These are phyloP conservation scores for Tuber aestivum DNA, from an alignment of 495 filamentous ascomycete species.

Conservation along the genomic window DNA sequence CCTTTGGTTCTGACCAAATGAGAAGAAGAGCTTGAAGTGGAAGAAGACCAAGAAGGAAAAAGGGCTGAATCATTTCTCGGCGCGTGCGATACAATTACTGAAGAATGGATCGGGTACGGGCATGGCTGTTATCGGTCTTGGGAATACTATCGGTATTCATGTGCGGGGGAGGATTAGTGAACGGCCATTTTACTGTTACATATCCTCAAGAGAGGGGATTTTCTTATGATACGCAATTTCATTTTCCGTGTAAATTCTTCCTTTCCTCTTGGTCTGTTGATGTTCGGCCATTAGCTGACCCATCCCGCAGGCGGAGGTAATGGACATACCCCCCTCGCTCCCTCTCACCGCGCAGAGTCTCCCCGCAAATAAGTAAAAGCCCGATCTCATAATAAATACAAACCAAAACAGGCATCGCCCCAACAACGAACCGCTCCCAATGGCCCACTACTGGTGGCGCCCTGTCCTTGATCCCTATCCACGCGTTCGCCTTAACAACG, in stretches of 20 bases:
- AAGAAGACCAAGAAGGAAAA: not conserved
- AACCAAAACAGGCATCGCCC: slow-evolving; percentile 12
- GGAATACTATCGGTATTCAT: not conserved
- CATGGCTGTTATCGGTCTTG: not conserved
- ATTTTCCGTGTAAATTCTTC: slow-evolving; percentile 25
- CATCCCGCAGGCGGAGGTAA: slow-evolving; percentile 25
- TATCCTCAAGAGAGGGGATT: slow-evolving; percentile 23
- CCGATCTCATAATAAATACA: slow-evolving; percentile 1
- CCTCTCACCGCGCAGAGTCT: not conserved
- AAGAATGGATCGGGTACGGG: not conserved
- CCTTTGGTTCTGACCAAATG: not conserved
- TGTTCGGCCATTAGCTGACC: slow-evolving; percentile 7
- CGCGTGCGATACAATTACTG: not conserved
- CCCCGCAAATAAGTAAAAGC: not conserved
- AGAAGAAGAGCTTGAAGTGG: not conserved
- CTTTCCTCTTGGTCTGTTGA: not conserved
- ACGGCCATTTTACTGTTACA: slow-evolving; percentile 23
- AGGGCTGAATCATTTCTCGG: not conserved
- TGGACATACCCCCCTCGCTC: not conserved
- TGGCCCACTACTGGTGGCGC: slow-evolving; percentile 56
- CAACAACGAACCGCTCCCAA: slow-evolving; percentile 49
- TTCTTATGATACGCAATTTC: slow-evolving; percentile 25
- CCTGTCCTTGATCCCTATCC: slow-evolving; percentile 50
- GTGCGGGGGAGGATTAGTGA: slow-evolving; percentile 10
- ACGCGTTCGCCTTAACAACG: slow-evolving; percentile 54